Conservation (phyloP, 169 alveolate species). For the Ichthyophthirius multifiliis region DNA sequence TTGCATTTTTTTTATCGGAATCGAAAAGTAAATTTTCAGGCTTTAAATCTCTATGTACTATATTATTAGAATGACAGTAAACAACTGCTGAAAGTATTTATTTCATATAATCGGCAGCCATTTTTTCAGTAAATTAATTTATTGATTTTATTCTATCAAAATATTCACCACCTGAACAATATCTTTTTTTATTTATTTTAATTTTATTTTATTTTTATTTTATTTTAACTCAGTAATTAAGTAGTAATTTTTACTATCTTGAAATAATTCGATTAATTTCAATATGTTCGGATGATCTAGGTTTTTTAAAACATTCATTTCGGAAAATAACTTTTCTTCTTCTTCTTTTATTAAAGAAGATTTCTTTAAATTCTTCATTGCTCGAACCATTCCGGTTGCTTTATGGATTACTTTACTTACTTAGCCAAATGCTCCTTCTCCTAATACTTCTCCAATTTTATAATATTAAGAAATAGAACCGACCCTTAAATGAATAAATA, state of each 20-base stretch:
- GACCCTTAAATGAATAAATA: background rate
- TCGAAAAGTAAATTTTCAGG: slow-evolving; percentile 79
- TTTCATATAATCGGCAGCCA: slow-evolving; percentile 75
- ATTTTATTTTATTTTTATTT: background rate
- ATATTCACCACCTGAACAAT: slow-evolving; percentile 77
- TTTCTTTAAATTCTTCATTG: slow-evolving; percentile 39
- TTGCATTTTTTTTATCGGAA: slow-evolving; percentile 47
- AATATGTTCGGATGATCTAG: slow-evolving; percentile 59
- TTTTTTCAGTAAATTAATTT: slow-evolving; percentile 61
- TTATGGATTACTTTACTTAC: slow-evolving; percentile 47
- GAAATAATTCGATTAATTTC: slow-evolving; percentile 49
- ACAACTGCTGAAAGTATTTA: slow-evolving; percentile 77
- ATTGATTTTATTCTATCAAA: slow-evolving; percentile 64
- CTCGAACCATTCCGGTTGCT: slow-evolving; percentile 43
- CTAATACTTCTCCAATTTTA: slow-evolving; percentile 29
- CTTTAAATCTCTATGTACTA: slow-evolving; percentile 81
- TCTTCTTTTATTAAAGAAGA: slow-evolving; percentile 32
- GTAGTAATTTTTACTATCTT: slow-evolving; percentile 48
- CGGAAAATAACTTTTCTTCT: slow-evolving; percentile 38
- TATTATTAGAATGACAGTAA: slow-evolving; percentile 75
- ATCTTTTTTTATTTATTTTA: background rate
- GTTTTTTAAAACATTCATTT: slow-evolving; percentile 42
- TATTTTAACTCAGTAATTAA: slow-evolving; percentile 38
- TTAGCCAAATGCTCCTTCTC: slow-evolving; percentile 40
- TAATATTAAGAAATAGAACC: slow-evolving; percentile 16